Evolutionary conservation across 2,329 filamentous ascomycete genomes (phyloP), one percentile per base, ranked within the genome.

Genomic region (Fusarium ambrosium): DNA sequence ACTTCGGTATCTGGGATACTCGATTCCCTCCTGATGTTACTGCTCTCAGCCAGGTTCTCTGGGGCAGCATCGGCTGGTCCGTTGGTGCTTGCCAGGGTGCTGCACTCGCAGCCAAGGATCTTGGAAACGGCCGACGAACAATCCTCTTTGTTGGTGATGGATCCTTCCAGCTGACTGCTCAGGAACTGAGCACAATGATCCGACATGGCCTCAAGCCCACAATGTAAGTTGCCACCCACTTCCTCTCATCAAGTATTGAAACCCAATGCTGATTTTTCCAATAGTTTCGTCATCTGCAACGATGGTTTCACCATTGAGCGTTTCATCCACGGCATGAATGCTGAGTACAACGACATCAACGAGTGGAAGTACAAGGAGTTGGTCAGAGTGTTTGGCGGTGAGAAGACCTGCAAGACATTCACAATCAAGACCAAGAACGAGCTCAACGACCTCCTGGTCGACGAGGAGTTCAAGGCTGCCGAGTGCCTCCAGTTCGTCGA

Each of bases 141-240:
- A 92, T 98, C 55, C 87, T 97, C 41, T 95, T 97, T 79, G 94
- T 95, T n/a, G 95, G 95, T 27, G 95, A 98, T 78, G 95, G 95
- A 32, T 94, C 92, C 67, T 92, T 97, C 83, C 94, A 98, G 81
- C 87, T 97, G 68, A 97, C 94, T 0, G 92, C 90, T 0, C 95
- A 97, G 81, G 95, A 97, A 83, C 81, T 97, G 73, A 93, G 91
- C 82, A 97, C 94, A 13, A 96, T 97, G 89, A 90, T 97, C 73
- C 89, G 92, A 34, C 92, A 94, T 70, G 87, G 89, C 27, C 86
- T 97, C 67, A 92, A 92, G 71, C 90, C 94, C 22, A 96, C 95
- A 79, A 92, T 97, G 88, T 93, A 84, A 86, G 90, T 85, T 32
- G n/a, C 4, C 14, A 8, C 7, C 32, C 1, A n/a, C 36, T 7